Percentiles rank a stretch among this genome's conserved stretches.
phyloP scores from a whole-genome alignment of 192 early-diverging fungal species.

The Coemansia sp. region DNA sequence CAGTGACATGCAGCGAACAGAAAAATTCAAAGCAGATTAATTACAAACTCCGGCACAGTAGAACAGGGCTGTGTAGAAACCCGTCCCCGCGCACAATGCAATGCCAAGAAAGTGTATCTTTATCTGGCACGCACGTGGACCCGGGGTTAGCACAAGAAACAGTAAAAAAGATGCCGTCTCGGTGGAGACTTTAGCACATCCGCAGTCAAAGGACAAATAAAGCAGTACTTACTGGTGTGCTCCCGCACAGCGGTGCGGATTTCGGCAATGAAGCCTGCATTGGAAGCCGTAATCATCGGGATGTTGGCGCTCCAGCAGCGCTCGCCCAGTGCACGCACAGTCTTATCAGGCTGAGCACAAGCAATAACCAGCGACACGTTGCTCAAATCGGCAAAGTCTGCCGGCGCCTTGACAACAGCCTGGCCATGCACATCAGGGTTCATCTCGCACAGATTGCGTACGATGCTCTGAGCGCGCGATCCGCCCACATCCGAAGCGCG shows the following conservation, averaged over 20 bases:
- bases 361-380: slow-evolving; percentile 70
- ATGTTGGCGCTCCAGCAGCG: slow-evolving; percentile 64
- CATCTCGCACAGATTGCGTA: slow-evolving; percentile 72
- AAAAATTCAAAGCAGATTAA: background rate
- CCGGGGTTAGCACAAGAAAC: background rate
- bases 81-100: background rate
- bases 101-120: background rate
- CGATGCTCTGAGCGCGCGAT: slow-evolving; percentile 60
- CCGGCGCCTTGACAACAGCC: slow-evolving; percentile 56
- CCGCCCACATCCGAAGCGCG: slow-evolving; percentile 61
- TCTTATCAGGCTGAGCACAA: slow-evolving; percentile 56
- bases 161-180: slow-evolving; percentile 3
- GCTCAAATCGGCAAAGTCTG: slow-evolving; percentile 65
- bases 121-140: slow-evolving; percentile 1
- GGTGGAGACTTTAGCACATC: slow-evolving; percentile 3
- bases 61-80: slow-evolving; percentile 5
- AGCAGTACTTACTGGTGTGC: slow-evolving; percentile 67
- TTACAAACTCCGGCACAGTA: slow-evolving; percentile 10
- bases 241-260: slow-evolving; percentile 70
- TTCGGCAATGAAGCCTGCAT: slow-evolving; percentile 75
- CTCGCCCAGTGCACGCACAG: slow-evolving; percentile 56
- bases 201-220: background rate
- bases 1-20: background rate
- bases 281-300: slow-evolving; percentile 66
- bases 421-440: slow-evolving; percentile 81